These are phyloP conservation scores for Alectoria sarmentosa DNA, from an alignment of 495 filamentous ascomycete genomes.

Conservation along the genomic window DNA sequence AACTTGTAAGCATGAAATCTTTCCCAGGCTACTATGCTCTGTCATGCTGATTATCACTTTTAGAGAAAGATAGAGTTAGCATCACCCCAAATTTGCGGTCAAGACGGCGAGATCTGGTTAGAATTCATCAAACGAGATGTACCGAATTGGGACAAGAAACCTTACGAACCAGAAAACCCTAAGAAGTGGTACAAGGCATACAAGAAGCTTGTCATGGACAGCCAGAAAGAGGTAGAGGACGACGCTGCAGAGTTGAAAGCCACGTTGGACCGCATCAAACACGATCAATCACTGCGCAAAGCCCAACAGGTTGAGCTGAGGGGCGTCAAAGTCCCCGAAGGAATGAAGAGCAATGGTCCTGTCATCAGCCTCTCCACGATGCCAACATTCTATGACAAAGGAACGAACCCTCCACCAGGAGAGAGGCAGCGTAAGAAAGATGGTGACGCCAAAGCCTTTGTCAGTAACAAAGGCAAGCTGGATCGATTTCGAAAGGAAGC, in stretches of 20 bases:
- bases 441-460: not conserved
- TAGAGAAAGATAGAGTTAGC: constrained; percentile 53
- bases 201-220: constrained; percentile 39
- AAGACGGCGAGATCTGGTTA: constrained; percentile 58
- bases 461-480: constrained; percentile 23
- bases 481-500: constrained; percentile 29
- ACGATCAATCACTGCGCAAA: constrained; percentile 41
- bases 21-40: not conserved
- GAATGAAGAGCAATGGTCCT: constrained; percentile 34
- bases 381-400: constrained; percentile 15
- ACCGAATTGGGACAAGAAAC: constrained; percentile 50
- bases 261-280: constrained; percentile 43
- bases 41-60: constrained; percentile 1
- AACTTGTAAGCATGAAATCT: constrained; percentile 44
- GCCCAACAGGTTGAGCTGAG: constrained; percentile 30
- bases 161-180: constrained; percentile 48
- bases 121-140: constrained; percentile 64
- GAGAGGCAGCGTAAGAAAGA: not conserved
- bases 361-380: constrained; percentile 27
- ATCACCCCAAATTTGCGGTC: constrained; percentile 56
- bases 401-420: not conserved
- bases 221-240: constrained; percentile 40
- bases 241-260: constrained; percentile 41
- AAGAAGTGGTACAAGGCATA: constrained; percentile 62
- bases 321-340: constrained; percentile 17